Evolutionary conservation across 1,139 yeast species (phyloP).

Genomic region (Saccharomyces hybrid): DNA sequence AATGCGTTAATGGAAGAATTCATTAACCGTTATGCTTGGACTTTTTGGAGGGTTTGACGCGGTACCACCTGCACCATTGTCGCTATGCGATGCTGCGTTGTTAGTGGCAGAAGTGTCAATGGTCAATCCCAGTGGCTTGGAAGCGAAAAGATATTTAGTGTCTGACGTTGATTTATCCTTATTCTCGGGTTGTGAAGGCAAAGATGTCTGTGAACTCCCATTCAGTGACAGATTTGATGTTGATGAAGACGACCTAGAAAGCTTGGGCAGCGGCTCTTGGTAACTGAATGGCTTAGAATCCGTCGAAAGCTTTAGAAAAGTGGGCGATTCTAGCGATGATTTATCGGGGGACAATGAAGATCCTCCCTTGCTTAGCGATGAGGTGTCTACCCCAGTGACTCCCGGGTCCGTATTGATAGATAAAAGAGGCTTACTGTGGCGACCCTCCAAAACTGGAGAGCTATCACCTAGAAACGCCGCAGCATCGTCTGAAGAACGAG

Average conservation of each 20-base stretch:
- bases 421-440: slow-evolving; percentile 17
- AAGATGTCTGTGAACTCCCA: slow-evolving; percentile 1
- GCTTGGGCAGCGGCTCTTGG: slow-evolving; percentile 28
- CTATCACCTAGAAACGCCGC: background rate
- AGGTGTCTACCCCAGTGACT: slow-evolving; percentile 15
- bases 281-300: slow-evolving; percentile 24
- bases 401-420: slow-evolving; percentile 24
- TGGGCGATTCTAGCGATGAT: slow-evolving; percentile 24
- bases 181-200: background rate
- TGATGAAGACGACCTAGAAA: background rate
- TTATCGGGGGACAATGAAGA: slow-evolving; percentile 28
- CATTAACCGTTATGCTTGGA: slow-evolving; percentile 21
- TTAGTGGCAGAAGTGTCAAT: slow-evolving; percentile 3
- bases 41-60: slow-evolving; percentile 12
- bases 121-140: slow-evolving; percentile 3
- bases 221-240: slow-evolving; percentile 1
- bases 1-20: slow-evolving; percentile 6
- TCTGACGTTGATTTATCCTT: background rate
- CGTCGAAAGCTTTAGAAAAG: slow-evolving; percentile 23
- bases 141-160: slow-evolving; percentile 1
- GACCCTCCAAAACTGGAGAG: background rate
- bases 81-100: background rate
- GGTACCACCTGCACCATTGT: background rate
- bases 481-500: slow-evolving; percentile 16
- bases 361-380: slow-evolving; percentile 18